These are phyloP conservation scores for Aegilops umbellulata DNA, from an alignment of 176 grass and related monocot genomes.

Conservation along the genomic window DNA sequence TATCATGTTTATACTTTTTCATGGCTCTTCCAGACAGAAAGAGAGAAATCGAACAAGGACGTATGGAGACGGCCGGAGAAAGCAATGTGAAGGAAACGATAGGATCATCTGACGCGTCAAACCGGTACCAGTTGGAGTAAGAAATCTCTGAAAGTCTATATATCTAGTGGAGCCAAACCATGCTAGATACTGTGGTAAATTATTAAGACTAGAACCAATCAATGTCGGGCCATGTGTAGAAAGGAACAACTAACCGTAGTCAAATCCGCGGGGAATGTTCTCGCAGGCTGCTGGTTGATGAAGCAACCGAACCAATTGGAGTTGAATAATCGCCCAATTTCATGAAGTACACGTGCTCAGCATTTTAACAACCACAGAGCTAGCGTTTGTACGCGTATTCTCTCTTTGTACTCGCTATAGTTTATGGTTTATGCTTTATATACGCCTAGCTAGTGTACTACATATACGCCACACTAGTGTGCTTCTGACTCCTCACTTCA, in stretches of 20 bases:
- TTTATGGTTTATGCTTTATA: neutral
- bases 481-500: neutral
- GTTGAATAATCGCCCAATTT: neutral
- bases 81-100: neutral
- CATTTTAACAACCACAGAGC: neutral
- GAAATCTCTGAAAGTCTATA: too few species aligned
- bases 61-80: neutral
- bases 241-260: too few species aligned
- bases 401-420: too few species aligned
- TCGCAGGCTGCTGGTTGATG: neutral
- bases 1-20: too few species aligned
- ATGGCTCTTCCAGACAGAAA: too few species aligned
- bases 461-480: neutral
- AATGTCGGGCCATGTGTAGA: neutral
- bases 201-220: neutral
- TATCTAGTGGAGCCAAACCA: too few species aligned
- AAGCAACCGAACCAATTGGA: neutral
- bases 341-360: neutral
- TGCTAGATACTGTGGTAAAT: neutral
- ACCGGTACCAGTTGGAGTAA: neutral
- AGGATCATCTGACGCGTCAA: neutral
- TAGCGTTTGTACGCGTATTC: neutral
- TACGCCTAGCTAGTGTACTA: neutral
- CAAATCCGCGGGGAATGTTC: neutral
- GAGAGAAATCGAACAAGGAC: too few species aligned